These are phyloP conservation scores for Fusarium citri DNA, from an alignment of 2,329 filamentous ascomycete genomes.

Conservation along the genomic window DNA sequence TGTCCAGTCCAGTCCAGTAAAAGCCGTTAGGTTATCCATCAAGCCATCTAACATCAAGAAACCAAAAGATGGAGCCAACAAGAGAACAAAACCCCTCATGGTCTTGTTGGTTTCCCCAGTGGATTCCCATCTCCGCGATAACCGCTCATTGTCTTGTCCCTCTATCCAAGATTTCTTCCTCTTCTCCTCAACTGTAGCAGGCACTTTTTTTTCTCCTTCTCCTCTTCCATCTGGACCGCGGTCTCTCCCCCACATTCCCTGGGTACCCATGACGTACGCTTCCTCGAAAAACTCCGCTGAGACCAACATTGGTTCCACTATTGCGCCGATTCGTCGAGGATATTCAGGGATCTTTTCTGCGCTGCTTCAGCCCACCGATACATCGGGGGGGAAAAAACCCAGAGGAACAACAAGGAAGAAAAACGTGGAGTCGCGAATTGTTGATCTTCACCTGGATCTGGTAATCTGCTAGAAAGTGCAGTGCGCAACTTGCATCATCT, in stretches of 20 bases:
- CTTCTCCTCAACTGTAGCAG: slow-evolving; percentile 13
- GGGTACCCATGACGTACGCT: slow-evolving; percentile 32
- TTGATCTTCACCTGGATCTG: slow-evolving; percentile 24
- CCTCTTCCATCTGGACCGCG: slow-evolving; percentile 30
- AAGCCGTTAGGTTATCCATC: not conserved
- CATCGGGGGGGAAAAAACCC: not conserved
- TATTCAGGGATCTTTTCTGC: not conserved
- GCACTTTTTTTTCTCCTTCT: not conserved
- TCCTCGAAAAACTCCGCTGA: slow-evolving; percentile 10
- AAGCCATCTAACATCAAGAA: not conserved
- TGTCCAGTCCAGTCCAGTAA: not conserved
- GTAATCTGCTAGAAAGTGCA: not conserved
- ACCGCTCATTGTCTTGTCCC: slow-evolving; percentile 25
- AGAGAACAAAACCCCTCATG: slow-evolving; percentile 30
- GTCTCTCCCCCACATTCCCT: slow-evolving; percentile 32
- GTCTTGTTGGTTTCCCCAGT: not conserved
- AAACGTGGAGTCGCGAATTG: not conserved
- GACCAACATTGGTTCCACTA: slow-evolving; percentile 15
- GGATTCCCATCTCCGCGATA: slow-evolving; percentile 30
- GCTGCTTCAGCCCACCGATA: not conserved
- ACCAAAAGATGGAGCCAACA: not conserved
- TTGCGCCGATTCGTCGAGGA: slow-evolving; percentile 28
- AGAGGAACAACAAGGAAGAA: not conserved
- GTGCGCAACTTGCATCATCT: slow-evolving; percentile 9
- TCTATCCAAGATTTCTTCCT: slow-evolving; percentile 14